phyloP scores from a whole-genome alignment of 768 basidiomycete species.

The Suillus discolor region DNA sequence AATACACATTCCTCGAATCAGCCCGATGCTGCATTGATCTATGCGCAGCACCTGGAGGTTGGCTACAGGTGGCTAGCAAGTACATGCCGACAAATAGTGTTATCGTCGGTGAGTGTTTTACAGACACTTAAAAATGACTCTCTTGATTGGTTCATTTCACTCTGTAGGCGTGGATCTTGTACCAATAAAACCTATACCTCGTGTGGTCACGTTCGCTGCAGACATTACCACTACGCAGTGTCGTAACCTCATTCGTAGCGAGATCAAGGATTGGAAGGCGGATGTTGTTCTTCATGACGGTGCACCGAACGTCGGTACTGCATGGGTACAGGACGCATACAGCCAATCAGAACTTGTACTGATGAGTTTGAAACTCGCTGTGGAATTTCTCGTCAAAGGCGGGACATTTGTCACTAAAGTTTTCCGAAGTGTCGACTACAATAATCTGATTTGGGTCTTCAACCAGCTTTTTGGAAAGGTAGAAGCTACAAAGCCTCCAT shows the following conservation, averaged over 20 bases:
- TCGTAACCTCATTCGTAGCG: slow-evolving; percentile 79
- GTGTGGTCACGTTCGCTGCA: slow-evolving; percentile 86
- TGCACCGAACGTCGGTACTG: slow-evolving; percentile 98
- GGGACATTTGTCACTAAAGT: slow-evolving; percentile 98
- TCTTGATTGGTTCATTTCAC: slow-evolving; percentile 14
- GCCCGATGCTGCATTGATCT: slow-evolving; percentile 96
- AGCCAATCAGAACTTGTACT: slow-evolving; percentile 95
- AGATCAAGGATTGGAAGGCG: slow-evolving; percentile 98
- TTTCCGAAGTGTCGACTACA: slow-evolving; percentile 97
- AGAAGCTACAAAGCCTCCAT: slow-evolving; percentile 98
- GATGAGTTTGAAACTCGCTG: slow-evolving; percentile 92
- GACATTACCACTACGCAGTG: slow-evolving; percentile 95
- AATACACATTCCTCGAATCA: slow-evolving; percentile 88
- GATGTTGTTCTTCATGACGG: slow-evolving; percentile 98
- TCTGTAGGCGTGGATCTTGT: slow-evolving; percentile 88
- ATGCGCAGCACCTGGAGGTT: slow-evolving; percentile 98
- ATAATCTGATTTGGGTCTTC: slow-evolving; percentile 99
- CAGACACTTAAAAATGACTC: neutral
- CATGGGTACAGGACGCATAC: slow-evolving; percentile 99
- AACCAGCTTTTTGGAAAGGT: slow-evolving; percentile 94
- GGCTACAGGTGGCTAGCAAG: slow-evolving; percentile 98
- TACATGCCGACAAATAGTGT: slow-evolving; percentile 94
- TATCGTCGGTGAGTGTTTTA: slow-evolving; percentile 71
- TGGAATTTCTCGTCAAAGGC: slow-evolving; percentile 90
- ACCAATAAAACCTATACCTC: slow-evolving; percentile 93